Base-by-base conservation (phyloP, 192 early-diverging fungal genomes). In the Geosiphon pyriformis region DNA sequence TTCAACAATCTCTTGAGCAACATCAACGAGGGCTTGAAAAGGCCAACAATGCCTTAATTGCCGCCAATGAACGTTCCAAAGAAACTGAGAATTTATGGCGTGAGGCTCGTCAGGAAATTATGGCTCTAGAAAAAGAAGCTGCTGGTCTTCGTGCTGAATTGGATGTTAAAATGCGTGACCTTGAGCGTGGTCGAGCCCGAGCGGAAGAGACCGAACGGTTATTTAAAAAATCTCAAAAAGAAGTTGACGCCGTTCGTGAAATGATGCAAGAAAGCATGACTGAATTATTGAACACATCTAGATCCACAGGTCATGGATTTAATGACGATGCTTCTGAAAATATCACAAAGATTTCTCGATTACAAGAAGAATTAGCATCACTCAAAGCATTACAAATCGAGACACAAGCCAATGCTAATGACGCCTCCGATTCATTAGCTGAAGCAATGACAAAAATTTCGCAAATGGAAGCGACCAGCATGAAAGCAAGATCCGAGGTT, bases 211-310 rank as follows among this genome's bases (percentile, higher is more conserved):
- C 72, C 4, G 78, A 80, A 54, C 12, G 67, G 27, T 32, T 80
- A 15, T 80, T 70, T 63, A 59, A 65, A 22, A 74, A 70, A 31
- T 61, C 78, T 69, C 73, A 74, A 57, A 68, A 70, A 32, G 78
- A 80, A 61, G 73, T 58, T 30, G 75, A 76, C 57, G 48, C 65
- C 1, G 72, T 80, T 37, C 66, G 73, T 23, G 26, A 52, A 1
- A 59, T 80, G 57, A 56, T 80, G 59, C 70, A 80, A 65, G 75
- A 80, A 32, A 68, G 73, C 8, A 74, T 80, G 70, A 72, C 74
- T 22, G 68, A 70, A 1, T 75, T 22, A 30, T 59, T 49, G 23
- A 76, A 72, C 58, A 61, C 68, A 4, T 62, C 76, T 12, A 67
- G 73, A 1, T 26, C 48, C 37, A 70, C 67, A 27, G 68, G 68